Evolutionary conservation across 164 flowering plant genomes (phyloP).

Genomic region (Annona cherimola): DNA sequence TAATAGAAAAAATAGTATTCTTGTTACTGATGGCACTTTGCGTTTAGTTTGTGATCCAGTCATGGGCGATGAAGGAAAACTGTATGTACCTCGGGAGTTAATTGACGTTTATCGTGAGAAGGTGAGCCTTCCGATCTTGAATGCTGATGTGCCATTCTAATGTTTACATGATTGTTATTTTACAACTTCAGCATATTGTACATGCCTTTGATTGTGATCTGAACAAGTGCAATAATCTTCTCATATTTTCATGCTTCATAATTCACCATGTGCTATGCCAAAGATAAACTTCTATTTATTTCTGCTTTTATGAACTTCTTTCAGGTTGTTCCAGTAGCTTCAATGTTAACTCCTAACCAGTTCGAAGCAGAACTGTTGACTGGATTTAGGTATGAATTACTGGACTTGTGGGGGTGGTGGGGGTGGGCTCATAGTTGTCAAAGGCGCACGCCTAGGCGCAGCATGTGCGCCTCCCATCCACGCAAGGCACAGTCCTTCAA

Average conservation of each 20-base stretch:
- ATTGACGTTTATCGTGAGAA: conserved; percentile 79
- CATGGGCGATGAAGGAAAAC: conserved; percentile 99
- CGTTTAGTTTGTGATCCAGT: conserved; percentile 97
- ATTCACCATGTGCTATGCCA: not conserved
- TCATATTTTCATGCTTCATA: not conserved
- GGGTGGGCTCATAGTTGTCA: not conserved
- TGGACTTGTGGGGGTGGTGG: not conserved
- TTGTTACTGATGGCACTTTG: conserved; percentile 11
- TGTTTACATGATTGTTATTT: not conserved
- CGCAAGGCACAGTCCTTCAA: too few relatives aligned
- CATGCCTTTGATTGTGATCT: not conserved
- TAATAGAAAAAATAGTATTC: not conserved
- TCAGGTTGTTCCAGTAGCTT: conserved; percentile 95
- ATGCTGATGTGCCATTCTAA: not conserved
- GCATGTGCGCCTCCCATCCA: too few relatives aligned
- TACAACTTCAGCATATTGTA: not conserved
- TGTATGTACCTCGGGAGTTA: conserved; percentile 85
- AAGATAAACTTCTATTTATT: not conserved
- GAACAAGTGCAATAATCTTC: not conserved
- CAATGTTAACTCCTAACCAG: conserved; percentile 98
- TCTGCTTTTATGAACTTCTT: not conserved
- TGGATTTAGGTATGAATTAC: conserved; percentile 52
- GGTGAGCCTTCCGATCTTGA: conserved; percentile 26
- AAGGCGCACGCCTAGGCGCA: too few relatives aligned
- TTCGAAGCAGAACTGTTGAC: conserved; percentile 94